Base-by-base conservation (phyloP, 306 rosid genomes). In the Sicyos edulis region DNA sequence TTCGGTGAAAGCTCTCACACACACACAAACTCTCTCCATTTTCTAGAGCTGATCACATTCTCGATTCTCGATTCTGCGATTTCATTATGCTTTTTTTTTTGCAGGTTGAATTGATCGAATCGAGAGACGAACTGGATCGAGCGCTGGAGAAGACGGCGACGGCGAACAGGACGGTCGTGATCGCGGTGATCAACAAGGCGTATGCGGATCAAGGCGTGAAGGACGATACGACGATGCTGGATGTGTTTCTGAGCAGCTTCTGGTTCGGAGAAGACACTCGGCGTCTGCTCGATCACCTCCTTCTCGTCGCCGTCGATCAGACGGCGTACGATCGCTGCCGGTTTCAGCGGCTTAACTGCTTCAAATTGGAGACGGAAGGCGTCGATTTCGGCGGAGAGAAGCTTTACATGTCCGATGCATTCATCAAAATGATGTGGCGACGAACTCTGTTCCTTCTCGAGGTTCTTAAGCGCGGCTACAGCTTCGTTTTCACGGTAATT, bases 351-450 rank as follows among this genome's bases (percentile, higher is more conserved):
- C 37, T 87, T 14, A 89, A 86, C 58, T 92, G 96, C 78, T 89
- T 53, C 80, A 82, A 7, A 21, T 57, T 92, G 75, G 75, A 82
- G 74, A 89, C 90, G 9, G 84, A 89, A 50, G 86, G 88, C 11
- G 80, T 80, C 73, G 88, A 89, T 81, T 88, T 82, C 14, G 78
- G 74, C 26, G 84, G 84, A 8, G 97, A 92, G 69, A 89, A 87
- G 75, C 10, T 85, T 0, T 92, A 63, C 81, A 89, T 89, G 97
- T 92, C 97, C 0, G 42, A 57, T 0, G 96, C 83, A 2, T 92
- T 89, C 66, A 81, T 87, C 71, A 82, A 80, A 40, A 92, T 92
- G 96, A 92, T 89, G 96, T 92, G 97, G 97, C 80, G 22, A 68
- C 80, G 95, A 37, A 92, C 96, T 53, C 10, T 10, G 56, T 80